Evolutionary conservation across 371 early-diverging fungal genomes (phyloP), one percentile per base, ranked within the genome.

Genomic region (Chytridiales sp.): DNA sequence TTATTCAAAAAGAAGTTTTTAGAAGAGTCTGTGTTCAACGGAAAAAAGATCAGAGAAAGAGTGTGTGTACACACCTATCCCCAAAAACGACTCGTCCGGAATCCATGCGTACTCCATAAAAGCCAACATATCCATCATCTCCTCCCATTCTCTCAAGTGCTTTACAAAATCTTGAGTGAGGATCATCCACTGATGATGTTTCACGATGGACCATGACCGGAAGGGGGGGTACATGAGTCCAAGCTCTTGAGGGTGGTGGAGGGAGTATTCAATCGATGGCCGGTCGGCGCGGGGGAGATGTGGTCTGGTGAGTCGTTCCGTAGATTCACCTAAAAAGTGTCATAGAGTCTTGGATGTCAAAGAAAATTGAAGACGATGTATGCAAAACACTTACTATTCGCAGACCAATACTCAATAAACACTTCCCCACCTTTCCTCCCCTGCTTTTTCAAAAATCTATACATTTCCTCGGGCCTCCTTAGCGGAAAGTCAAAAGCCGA

Each of bases 171-270:
- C 52, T 30, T 47, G 32, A 3, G 72, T 57, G 21, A 77, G 50
- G 32, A 74, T 70, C 68, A 73, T 67, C 77, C 77, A 77, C 40
- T 72, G 73, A 42, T 68, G 68, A 29, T 77, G 74, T 56, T 68
- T 73, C 49, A 49, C 70, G 30, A 61, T 57, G 34, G 53, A 53
- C 70, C 66, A 74, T 46, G 41, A 32, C 19, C 64, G 59, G 46
- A 72, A 70, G 22, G 67, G 74, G 52, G 72, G 69, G 26, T 47
- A 39, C 48, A 56, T 50, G 5, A 75, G 35, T 6, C 71, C 69
- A n/a, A 70, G 30, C 34, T 76, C 68, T 9, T 55, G 56, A 3
- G 70, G 64, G 41, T 76, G 76, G 22, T 41, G 29, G 3, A 49
- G 27, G 21, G 57, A 48, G 40, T 44, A 64, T 39, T 64, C 59